Evolutionary conservation across 768 basidiomycete genomes (phyloP).

Genomic region (Podaxis carcinomalis): DNA sequence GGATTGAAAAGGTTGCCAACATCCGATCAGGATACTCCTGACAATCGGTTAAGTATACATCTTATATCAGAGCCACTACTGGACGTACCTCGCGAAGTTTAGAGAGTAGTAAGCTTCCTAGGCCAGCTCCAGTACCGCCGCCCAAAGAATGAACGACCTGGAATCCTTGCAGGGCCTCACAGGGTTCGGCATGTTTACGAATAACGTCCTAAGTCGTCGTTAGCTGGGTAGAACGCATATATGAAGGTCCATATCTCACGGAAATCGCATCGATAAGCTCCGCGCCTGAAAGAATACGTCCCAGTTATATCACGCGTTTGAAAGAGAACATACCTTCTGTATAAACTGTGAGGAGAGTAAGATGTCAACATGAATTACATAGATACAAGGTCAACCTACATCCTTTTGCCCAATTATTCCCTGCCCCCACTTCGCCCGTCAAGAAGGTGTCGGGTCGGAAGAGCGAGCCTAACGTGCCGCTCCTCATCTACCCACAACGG

Average conservation of each 20-base stretch:
- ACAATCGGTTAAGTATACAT: slow-evolving; percentile 1
- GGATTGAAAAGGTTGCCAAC: slow-evolving; percentile 50
- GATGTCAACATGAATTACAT: neutral
- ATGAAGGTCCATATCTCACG: slow-evolving; percentile 26
- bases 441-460: slow-evolving; percentile 89
- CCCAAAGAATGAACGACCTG: slow-evolving; percentile 88
- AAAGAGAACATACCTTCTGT: slow-evolving; percentile 64
- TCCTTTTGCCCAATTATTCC: slow-evolving; percentile 97
- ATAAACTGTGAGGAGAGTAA: slow-evolving; percentile 50
- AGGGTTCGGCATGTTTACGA: slow-evolving; percentile 73
- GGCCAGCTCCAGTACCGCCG: slow-evolving; percentile 85
- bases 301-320: neutral
- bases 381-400: slow-evolving; percentile 44
- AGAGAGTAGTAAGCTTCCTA: slow-evolving; percentile 75
- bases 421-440: slow-evolving; percentile 58
- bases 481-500: slow-evolving; percentile 44
- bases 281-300: slow-evolving; percentile 50
- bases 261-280: slow-evolving; percentile 86
- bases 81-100: slow-evolving; percentile 72
- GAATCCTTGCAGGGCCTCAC: slow-evolving; percentile 89
- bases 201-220: slow-evolving; percentile 53
- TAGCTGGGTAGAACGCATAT: neutral
- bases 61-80: neutral
- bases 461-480: slow-evolving; percentile 65
- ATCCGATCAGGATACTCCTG: slow-evolving; percentile 54